phyloP scores from a whole-genome alignment of 164 flowering plant genomes.

The Cinnamomum chago region DNA sequence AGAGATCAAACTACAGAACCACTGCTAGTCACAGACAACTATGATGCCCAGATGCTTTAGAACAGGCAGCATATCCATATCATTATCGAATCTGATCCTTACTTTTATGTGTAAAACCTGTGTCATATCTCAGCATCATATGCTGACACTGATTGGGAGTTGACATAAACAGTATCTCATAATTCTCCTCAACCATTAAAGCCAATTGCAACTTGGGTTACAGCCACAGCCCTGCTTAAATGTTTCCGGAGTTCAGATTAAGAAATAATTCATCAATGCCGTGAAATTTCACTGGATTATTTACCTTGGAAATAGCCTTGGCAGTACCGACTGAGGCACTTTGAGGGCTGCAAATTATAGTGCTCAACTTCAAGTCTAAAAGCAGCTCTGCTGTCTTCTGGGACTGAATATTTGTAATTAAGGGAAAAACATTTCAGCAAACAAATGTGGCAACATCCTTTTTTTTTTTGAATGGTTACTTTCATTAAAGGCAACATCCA shows the following conservation, averaged over 20 bases:
- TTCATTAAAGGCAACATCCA: neutral
- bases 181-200: neutral
- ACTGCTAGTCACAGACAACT: no score
- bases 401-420: slow-evolving; percentile 40
- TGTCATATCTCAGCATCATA: no score
- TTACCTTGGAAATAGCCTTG: slow-evolving; percentile 56
- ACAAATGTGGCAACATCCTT: neutral
- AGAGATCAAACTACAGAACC: no score
- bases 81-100: no score
- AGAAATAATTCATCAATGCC: neutral
- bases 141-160: no score
- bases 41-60: no score
- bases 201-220: neutral
- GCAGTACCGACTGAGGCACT: slow-evolving; percentile 65
- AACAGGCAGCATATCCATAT: no score
- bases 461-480: no score
- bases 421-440: slow-evolving; percentile 12
- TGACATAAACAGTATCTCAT: neutral
- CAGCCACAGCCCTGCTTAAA: neutral
- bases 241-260: neutral
- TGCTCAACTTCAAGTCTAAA: slow-evolving; percentile 68
- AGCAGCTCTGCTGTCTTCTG: slow-evolving; percentile 94
- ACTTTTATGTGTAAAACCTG: no score
- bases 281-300: neutral
- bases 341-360: slow-evolving; percentile 57